A percentile compares a stretch with the other conserved stretches of the same genome.
Conservation (phyloP, 1,139 yeast species). For the Kurtzmaniella quercitrusa region DNA sequence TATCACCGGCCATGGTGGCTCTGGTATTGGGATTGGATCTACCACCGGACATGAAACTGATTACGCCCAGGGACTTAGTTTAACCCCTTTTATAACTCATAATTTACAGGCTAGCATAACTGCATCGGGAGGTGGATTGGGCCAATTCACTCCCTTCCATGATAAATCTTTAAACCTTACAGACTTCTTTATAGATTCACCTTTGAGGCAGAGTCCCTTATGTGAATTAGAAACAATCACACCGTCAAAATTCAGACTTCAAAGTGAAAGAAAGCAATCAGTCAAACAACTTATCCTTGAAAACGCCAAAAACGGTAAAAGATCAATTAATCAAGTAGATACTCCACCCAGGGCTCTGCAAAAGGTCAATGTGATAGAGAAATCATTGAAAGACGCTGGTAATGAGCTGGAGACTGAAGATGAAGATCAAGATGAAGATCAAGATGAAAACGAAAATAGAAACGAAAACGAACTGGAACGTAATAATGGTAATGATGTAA, state of each 20-base stretch:
- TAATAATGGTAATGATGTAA: slow-evolving; percentile 2
- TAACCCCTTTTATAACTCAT: slow-evolving; percentile 44
- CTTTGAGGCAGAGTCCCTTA: slow-evolving; percentile 31
- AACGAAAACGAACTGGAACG: slow-evolving; percentile 12
- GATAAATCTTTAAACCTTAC: slow-evolving; percentile 40
- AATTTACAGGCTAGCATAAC: slow-evolving; percentile 21
- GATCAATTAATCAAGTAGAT: slow-evolving; percentile 35
- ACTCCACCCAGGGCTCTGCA: slow-evolving; percentile 41
- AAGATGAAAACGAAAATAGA: slow-evolving; percentile 12
- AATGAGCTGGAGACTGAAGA: slow-evolving; percentile 8
- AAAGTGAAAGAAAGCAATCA: slow-evolving; percentile 14
- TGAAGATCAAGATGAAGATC: slow-evolving; percentile 12
- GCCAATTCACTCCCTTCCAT: slow-evolving; percentile 38
- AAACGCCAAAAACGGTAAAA: slow-evolving; percentile 25
- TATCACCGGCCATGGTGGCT: no score
- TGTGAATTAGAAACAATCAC: slow-evolving; percentile 40
- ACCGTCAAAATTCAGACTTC: slow-evolving; percentile 37
- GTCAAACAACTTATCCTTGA: slow-evolving; percentile 17
- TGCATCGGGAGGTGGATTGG: slow-evolving; percentile 4
- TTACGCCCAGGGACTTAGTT: slow-evolving; percentile 36
- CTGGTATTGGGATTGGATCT: no score
- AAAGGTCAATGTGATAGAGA: slow-evolving; percentile 16
- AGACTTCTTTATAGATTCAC: slow-evolving; percentile 45
- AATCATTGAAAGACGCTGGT: background rate
- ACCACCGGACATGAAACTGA: slow-evolving; percentile 18